A percentile compares a stretch with the other conserved stretches of the same genome.
These are phyloP conservation scores for Diplodia mutila DNA, from an alignment of 2,329 filamentous ascomycete species.

Conservation along the genomic window DNA sequence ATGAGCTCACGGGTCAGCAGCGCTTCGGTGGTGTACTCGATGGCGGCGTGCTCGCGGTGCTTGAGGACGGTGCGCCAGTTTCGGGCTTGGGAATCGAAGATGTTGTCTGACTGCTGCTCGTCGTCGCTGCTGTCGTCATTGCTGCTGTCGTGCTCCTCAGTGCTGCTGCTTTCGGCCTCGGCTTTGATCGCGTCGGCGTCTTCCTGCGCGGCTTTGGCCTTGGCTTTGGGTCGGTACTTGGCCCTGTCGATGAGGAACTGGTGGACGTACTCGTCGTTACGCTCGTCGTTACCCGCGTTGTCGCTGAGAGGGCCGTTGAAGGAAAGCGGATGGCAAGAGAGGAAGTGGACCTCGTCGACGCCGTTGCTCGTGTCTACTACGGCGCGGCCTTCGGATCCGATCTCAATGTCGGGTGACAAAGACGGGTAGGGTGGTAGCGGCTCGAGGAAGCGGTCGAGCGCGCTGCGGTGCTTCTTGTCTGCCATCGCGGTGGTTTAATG, in stretches of 20 bases:
- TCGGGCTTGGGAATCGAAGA: not conserved
- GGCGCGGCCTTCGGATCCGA: not conserved
- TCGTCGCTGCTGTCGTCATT: not conserved
- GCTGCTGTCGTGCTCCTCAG: not conserved
- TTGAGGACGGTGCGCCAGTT: slow-evolving; percentile 10
- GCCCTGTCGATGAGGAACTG: not conserved
- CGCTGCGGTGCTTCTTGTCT: not conserved
- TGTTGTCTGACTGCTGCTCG: not conserved
- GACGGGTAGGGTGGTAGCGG: not conserved
- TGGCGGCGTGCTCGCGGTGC: not conserved
- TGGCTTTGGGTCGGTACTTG: not conserved
- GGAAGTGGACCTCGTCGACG: slow-evolving; percentile 4
- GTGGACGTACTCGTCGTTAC: not conserved
- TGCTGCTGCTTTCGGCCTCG: not conserved
- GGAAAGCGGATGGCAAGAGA: not conserved
- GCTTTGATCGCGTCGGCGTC: not conserved
- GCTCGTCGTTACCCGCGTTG: not conserved
- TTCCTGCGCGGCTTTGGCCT: not conserved
- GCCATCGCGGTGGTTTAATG: not conserved
- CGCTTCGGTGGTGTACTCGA: not conserved
- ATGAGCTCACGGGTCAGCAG: not conserved
- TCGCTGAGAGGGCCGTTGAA: not conserved
- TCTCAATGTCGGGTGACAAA: slow-evolving; percentile 4
- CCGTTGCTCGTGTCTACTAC: not conserved
- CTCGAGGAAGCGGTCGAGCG: not conserved